Base-by-base conservation (phyloP, 2,329 filamentous ascomycete genomes). In the Arthrobotrys sphaeroides region DNA sequence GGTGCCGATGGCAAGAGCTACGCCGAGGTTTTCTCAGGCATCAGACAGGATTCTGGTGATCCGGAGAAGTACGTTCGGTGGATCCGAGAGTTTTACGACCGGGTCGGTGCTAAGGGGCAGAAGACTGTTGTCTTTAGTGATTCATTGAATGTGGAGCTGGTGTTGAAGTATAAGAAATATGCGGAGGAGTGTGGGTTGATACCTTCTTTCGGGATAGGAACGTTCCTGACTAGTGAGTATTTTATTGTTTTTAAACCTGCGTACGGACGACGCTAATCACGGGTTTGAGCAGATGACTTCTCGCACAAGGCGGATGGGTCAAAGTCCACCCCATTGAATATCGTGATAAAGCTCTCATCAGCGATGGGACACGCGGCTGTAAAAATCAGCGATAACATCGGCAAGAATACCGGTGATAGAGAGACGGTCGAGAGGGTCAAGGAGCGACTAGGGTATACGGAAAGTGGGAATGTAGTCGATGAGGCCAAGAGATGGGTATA, bases 71-170 rank as follows among this genome's bases (percentile, higher is more conserved):
- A 94, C 81, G 88, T 96, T 78, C 89, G 90, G 82, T 83, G 88
- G 83, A 92, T 95, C 86, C 89, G 90, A 49, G 85, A 89, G 0
- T 97, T 96, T 83, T 97, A 97, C 83, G 88, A 93, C 78, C 82
- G 84, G 13, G 10, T 64, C 16, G 68, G 74, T 24, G 47, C 69
- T 6, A 89, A 85, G 60, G 91, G 90, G 2, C 90, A 90, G 84
- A 98, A 98, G 85, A 89, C 88, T 0, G 90, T 99, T 74, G 94
- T 99, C 2, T 99, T 98, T 82, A 98, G 94, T 0, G 95, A 99
- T 83, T 96, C 94, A 3, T 85, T 99, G 70, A 92, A 98, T 81
- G 91, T 97, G 57, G 93, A 97, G 38, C 88, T 90, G 65, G 97
- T 94, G 81, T 85, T 98, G 57, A 89, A 96, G 82, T 99, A 98